Evolutionary conservation across 176 grass and related monocot species (phyloP).

Genomic region (Pontederia paniculata): DNA sequence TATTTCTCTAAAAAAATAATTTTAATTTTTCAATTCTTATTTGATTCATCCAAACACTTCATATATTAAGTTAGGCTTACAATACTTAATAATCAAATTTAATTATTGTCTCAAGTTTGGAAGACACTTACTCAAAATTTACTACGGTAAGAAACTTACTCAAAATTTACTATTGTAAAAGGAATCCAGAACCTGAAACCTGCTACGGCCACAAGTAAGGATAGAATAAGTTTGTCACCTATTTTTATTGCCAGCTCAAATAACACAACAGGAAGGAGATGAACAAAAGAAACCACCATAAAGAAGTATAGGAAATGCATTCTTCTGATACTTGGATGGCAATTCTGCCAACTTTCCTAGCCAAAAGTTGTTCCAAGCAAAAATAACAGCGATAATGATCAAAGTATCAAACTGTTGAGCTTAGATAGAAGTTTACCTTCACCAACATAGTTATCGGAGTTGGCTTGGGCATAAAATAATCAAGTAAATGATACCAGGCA

Average conservation of each 20-base stretch:
- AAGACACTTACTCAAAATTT: too few species aligned
- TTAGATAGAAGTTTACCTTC: constrained; percentile 38
- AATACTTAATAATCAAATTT: too few species aligned
- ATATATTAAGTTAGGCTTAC: too few species aligned
- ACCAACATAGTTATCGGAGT: constrained; percentile 47
- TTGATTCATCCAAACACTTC: too few species aligned
- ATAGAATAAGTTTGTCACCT: too few species aligned
- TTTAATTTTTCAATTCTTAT: too few species aligned
- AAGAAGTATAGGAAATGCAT: constrained; percentile 83
- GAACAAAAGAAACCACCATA: constrained; percentile 35
- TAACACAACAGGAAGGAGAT: background rate
- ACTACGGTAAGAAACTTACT: too few species aligned
- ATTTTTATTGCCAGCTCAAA: background rate
- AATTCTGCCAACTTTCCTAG: constrained; percentile 77
- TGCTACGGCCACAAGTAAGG: constrained; percentile 18
- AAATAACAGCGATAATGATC: constrained; percentile 53
- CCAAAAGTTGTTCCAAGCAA: too few species aligned
- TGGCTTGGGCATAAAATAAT: constrained; percentile 58
- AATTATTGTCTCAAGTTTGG: too few species aligned
- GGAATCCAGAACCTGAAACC: constrained; percentile 98
- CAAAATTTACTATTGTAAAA: constrained; percentile 74
- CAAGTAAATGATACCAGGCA: constrained; percentile 78
- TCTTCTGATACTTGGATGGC: constrained; percentile 75
- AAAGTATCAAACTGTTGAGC: too few species aligned
- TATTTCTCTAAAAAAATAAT: too few species aligned